A percentile compares a stretch with the other conserved stretches of the same genome.
phyloP scores from a whole-genome alignment of 164 flowering plant genomes.

The Vitis amurensis region DNA sequence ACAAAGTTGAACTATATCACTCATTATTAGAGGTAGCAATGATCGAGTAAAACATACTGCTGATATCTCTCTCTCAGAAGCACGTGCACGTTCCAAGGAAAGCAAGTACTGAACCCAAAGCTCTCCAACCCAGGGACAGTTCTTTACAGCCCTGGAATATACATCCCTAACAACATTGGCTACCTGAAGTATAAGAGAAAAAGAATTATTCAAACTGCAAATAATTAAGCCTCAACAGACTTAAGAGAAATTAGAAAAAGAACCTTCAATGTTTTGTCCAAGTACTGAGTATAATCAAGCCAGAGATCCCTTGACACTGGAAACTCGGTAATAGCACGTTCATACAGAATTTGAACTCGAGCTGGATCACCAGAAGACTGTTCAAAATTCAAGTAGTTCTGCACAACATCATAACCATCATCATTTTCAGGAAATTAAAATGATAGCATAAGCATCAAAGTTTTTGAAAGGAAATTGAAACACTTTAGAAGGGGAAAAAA shows the following conservation, averaged over 20 bases:
- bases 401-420: conserved; percentile 22
- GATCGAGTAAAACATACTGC: conserved; percentile 44
- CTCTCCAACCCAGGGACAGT: conserved; percentile 89
- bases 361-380: conserved; percentile 70
- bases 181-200: conserved; percentile 41
- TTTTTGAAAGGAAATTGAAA: too few relatives aligned
- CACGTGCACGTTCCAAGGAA: conserved; percentile 66
- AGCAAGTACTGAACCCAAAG: conserved; percentile 86
- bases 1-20: too few relatives aligned
- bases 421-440: neutral
- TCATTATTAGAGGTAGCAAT: neutral
- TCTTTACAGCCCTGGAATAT: conserved; percentile 75
- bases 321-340: conserved; percentile 85
- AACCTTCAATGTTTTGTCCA: conserved; percentile 89
- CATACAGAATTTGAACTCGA: conserved; percentile 84
- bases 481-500: neutral
- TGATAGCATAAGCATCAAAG: too few relatives aligned
- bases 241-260: conserved; percentile 3
- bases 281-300: conserved; percentile 76
- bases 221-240: neutral
- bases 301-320: conserved; percentile 86
- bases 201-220: neutral
- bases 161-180: conserved; percentile 51
- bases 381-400: conserved; percentile 86
- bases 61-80: conserved; percentile 68